These are phyloP conservation scores for Cucurbitaria berberidis DNA, from an alignment of 2,329 filamentous ascomycete genomes.

Conservation along the genomic window DNA sequence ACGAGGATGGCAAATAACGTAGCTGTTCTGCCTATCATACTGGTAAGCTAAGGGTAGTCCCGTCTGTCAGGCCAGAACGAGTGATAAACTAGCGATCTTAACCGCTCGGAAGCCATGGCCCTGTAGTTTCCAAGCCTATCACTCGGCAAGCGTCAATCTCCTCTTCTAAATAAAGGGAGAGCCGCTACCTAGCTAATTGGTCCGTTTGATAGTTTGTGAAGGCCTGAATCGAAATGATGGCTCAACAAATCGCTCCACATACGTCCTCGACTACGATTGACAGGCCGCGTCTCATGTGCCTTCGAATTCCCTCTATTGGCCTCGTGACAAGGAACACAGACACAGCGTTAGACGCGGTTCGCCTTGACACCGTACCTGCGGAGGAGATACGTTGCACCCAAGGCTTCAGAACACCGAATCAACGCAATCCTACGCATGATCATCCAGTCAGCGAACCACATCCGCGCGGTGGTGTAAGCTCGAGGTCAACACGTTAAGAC, in stretches of 20 bases:
- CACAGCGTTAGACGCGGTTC: neutral
- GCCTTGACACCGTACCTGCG: neutral
- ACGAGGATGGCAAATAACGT: neutral
- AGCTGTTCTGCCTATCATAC: neutral
- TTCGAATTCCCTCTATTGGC: neutral
- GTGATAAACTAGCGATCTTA: neutral
- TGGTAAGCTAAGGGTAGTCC: constrained; percentile 14
- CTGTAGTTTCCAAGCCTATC: no score
- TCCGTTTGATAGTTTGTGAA: neutral
- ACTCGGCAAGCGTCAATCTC: neutral
- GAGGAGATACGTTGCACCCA: neutral
- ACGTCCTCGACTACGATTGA: neutral
- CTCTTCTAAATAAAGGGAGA: neutral
- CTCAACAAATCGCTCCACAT: neutral
- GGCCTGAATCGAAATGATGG: neutral
- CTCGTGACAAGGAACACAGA: neutral
- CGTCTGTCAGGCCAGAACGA: constrained; percentile 2
- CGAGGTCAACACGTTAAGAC: neutral
- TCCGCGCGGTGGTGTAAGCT: neutral
- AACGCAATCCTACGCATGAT: neutral
- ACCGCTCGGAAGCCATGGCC: neutral
- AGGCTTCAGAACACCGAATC: neutral
- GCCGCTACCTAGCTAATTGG: neutral
- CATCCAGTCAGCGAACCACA: neutral
- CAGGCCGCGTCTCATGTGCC: neutral